A percentile compares a stretch with the other conserved stretches of the same genome.
Conservation (phyloP, 495 filamentous ascomycete genomes). For the Penicillium samsonianum region DNA sequence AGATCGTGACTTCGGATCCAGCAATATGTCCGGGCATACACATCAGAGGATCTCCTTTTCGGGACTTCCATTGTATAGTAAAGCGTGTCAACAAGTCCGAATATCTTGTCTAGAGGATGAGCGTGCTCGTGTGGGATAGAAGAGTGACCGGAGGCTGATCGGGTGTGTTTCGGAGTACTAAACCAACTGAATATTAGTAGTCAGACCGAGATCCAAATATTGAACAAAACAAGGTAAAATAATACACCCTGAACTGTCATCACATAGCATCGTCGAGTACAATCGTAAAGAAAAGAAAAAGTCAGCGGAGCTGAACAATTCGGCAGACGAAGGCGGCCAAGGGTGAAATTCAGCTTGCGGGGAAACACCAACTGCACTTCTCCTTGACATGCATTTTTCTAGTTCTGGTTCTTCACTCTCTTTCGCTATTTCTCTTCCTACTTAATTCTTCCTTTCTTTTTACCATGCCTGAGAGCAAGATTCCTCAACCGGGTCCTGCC, state of each 20-base stretch:
- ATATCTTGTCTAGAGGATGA: neutral
- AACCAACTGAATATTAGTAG: neutral
- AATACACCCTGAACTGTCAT: neutral
- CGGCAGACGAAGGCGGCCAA: slow-evolving; percentile 17
- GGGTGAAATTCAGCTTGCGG: slow-evolving; percentile 18
- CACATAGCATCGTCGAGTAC: neutral
- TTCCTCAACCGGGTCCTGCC: slow-evolving; percentile 88
- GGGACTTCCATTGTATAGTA: neutral
- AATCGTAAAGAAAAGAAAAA: neutral
- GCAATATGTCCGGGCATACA: neutral
- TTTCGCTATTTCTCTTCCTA: neutral
- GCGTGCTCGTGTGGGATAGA: no score
- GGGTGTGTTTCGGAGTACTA: neutral
- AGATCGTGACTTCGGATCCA: neutral
- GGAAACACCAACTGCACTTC: slow-evolving; percentile 14
- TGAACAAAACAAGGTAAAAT: neutral
- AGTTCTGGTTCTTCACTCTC: neutral
- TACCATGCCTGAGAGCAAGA: slow-evolving; percentile 55
- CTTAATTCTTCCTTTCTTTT: slow-evolving; percentile 1
- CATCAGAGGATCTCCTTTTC: neutral
- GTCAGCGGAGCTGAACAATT: neutral
- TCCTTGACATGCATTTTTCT: neutral
- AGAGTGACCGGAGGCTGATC: no score
- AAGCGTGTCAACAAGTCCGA: neutral
- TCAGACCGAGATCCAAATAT: neutral